phyloP scores from a whole-genome alignment of 208 protist species.

The Angomonas deanei region DNA sequence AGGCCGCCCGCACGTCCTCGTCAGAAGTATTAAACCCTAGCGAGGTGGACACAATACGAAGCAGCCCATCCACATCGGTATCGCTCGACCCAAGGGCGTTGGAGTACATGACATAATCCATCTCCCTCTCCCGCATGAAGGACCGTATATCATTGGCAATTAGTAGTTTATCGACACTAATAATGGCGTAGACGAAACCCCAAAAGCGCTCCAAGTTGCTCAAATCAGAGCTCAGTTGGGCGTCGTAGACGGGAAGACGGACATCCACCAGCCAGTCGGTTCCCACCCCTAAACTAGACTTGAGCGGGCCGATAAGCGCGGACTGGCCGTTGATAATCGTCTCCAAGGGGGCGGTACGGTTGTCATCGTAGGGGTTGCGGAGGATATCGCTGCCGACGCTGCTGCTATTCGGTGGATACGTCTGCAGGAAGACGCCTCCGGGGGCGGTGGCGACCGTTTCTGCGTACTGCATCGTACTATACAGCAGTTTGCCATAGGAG shows the following conservation, averaged over 20 bases:
- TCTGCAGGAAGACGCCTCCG: constrained; percentile 42
- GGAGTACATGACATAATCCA: constrained; percentile 60
- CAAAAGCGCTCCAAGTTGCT: constrained; percentile 40
- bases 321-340: constrained; percentile 17
- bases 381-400: constrained; percentile 18
- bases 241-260: constrained; percentile 35
- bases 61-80: not conserved
- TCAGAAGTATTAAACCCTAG: constrained; percentile 3
- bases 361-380: not conserved
- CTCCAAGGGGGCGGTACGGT: constrained; percentile 13
- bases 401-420: constrained; percentile 12
- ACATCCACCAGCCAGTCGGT: constrained; percentile 33
- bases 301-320: constrained; percentile 25
- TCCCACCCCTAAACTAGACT: not conserved
- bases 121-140: constrained; percentile 4
- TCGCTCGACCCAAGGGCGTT: not conserved
- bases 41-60: constrained; percentile 12
- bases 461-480: constrained; percentile 1
- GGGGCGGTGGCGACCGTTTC: constrained; percentile 30
- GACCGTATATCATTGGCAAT: constrained; percentile 12
- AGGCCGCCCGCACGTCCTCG: not conserved
- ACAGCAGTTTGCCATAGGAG: constrained; percentile 10
- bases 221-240: not conserved
- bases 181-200: constrained; percentile 41
- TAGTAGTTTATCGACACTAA: constrained; percentile 41